Evolutionary conservation across 441 rosid genomes (phyloP).

Genomic region (Theobroma grandiflorum): DNA sequence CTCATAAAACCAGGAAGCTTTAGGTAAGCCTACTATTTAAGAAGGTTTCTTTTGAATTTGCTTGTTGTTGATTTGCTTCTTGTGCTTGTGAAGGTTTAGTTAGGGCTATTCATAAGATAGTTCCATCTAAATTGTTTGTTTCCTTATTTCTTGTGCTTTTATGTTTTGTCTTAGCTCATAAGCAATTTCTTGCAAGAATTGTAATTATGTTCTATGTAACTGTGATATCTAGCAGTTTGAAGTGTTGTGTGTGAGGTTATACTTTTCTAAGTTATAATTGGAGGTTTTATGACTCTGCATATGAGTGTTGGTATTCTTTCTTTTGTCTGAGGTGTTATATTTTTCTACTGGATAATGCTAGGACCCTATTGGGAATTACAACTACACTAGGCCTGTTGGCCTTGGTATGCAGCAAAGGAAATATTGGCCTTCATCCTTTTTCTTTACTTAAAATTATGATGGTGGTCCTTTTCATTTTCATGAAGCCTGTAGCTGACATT

Average conservation of each 20-base stretch:
- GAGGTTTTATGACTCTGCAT: not conserved
- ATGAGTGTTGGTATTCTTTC: not conserved
- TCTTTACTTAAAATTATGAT: not conserved
- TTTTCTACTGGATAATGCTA: not conserved
- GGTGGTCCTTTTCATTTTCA: not conserved
- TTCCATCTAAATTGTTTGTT: not conserved
- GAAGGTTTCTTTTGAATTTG: slow-evolving; percentile 9
- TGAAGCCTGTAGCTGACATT: slow-evolving; percentile 5
- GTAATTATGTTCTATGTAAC: not conserved
- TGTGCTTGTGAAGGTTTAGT: not conserved
- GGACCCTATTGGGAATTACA: not conserved
- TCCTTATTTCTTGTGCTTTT: not conserved
- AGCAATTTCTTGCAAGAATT: not conserved
- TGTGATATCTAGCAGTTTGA: slow-evolving; percentile 1
- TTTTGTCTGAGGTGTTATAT: not conserved
- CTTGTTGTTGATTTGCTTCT: not conserved
- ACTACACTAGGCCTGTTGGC: not conserved
- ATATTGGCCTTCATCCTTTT: not conserved
- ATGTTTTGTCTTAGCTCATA: not conserved
- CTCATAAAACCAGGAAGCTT: not conserved
- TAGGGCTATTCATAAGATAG: not conserved
- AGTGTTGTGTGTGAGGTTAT: not conserved
- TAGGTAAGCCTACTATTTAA: not conserved
- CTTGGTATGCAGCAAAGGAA: slow-evolving; percentile 3
- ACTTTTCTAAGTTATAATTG: not conserved